Conservation (phyloP, 2,329 filamentous ascomycete species). For the Acephala macrosclerotiorum region DNA sequence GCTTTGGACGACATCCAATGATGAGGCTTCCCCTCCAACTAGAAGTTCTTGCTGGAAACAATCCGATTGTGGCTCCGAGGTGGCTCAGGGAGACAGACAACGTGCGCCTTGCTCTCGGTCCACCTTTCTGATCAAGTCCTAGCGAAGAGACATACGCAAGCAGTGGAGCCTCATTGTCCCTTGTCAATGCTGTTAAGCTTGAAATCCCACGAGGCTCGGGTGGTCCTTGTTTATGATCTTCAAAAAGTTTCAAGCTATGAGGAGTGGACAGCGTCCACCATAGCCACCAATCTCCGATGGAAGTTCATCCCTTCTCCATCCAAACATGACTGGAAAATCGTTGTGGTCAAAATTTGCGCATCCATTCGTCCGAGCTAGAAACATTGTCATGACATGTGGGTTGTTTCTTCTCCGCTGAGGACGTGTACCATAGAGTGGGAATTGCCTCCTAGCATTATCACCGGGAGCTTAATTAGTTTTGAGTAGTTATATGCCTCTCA, state of each 20-base stretch:
- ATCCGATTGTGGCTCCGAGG: background rate
- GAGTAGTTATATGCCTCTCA: background rate
- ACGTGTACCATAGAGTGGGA: background rate
- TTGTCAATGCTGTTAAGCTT: constrained; percentile 1
- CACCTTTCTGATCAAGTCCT: background rate
- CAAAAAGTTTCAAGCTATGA: background rate
- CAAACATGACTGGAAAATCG: background rate
- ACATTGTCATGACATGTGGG: background rate
- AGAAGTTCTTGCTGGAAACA: too few relatives aligned
- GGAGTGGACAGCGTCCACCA: constrained; percentile 6
- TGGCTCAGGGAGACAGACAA: too few relatives aligned
- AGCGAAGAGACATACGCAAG: background rate
- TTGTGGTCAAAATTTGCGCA: background rate
- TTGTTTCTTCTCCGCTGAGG: constrained; percentile 1
- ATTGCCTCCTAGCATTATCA: background rate
- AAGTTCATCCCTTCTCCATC: background rate
- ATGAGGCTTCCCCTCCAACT: too few relatives aligned
- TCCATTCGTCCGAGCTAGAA: background rate
- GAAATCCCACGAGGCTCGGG: background rate
- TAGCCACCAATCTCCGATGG: background rate
- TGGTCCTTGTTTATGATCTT: background rate
- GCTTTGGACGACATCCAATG: too few relatives aligned
- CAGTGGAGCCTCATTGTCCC: constrained; percentile 9
- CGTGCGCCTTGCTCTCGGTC: background rate
- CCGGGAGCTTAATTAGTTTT: background rate